These are phyloP conservation scores for Ophiostoma montium DNA, from an alignment of 2,329 filamentous ascomycete genomes.

Conservation along the genomic window DNA sequence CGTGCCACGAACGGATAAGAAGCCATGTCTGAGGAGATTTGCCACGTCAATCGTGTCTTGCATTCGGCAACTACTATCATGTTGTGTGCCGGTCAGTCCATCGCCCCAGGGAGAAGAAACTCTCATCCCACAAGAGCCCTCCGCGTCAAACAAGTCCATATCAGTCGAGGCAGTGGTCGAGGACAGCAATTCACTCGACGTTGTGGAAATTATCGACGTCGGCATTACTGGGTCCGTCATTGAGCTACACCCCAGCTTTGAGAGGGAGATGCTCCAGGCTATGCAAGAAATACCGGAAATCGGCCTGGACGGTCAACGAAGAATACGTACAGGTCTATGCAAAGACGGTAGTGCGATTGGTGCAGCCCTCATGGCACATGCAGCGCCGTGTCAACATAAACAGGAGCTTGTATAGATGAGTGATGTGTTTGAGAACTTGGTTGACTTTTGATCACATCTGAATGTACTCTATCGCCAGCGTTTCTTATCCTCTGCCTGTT, in stretches of 20 bases:
- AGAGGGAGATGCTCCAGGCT: conserved; percentile 72
- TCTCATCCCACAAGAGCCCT: neutral
- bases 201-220: conserved; percentile 44
- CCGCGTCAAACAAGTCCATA: too few species aligned
- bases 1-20: too few species aligned
- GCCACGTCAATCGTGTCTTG: neutral
- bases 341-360: conserved; percentile 91
- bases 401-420: neutral
- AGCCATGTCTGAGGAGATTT: neutral
- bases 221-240: conserved; percentile 88
- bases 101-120: too few species aligned
- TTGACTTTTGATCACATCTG: too few species aligned
- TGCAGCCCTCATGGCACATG: conserved; percentile 81
- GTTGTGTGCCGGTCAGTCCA: neutral
- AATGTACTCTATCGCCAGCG: too few species aligned
- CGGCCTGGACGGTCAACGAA: conserved; percentile 62
- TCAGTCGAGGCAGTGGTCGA: neutral
- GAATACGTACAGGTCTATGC: conserved; percentile 74
- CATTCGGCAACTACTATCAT: neutral
- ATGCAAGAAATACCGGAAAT: conserved; percentile 62
- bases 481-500: too few species aligned
- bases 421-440: too few species aligned
- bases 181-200: neutral
- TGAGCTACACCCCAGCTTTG: conserved; percentile 88
- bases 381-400: conserved; percentile 21